Percentiles rank a stretch among this genome's conserved stretches.
These are phyloP conservation scores for Trichophyton rubrum DNA, from an alignment of 2,329 filamentous ascomycete species.

Conservation along the genomic window DNA sequence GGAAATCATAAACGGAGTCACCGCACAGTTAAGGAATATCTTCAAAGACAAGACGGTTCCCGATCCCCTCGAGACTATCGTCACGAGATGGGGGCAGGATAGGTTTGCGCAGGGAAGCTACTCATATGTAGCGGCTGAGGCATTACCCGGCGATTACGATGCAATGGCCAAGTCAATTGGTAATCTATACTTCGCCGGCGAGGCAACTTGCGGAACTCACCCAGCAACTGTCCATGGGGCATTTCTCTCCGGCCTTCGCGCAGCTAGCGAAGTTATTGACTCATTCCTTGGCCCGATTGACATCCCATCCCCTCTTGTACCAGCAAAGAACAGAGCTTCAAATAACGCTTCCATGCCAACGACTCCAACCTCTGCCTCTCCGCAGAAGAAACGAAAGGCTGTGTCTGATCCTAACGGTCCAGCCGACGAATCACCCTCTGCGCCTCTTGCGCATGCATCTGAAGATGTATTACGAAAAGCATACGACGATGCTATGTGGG, in stretches of 20 bases:
- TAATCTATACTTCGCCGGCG: slow-evolving; percentile 87
- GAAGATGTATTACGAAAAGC: slow-evolving; percentile 30
- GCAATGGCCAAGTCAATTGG: slow-evolving; percentile 73
- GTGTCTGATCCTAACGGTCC: not conserved
- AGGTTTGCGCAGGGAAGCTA: slow-evolving; percentile 89
- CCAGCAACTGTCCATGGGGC: slow-evolving; percentile 95
- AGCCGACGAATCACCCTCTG: not conserved
- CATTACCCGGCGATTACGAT: slow-evolving; percentile 81
- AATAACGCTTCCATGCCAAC: slow-evolving; percentile 18
- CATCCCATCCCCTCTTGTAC: slow-evolving; percentile 62
- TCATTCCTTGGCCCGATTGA: slow-evolving; percentile 69
- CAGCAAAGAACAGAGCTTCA: slow-evolving; percentile 41
- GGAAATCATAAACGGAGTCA: slow-evolving; percentile 67
- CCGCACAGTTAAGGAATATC: slow-evolving; percentile 60
- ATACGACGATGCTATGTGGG: slow-evolving; percentile 47
- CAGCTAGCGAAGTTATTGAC: slow-evolving; percentile 74
- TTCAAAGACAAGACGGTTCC: slow-evolving; percentile 57
- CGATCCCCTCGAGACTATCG: slow-evolving; percentile 67
- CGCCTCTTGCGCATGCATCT: not conserved
- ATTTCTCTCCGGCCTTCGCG: slow-evolving; percentile 83
- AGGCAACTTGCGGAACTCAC: slow-evolving; percentile 90
- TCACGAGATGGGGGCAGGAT: slow-evolving; percentile 87
- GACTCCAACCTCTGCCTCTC: slow-evolving; percentile 15
- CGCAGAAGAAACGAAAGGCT: slow-evolving; percentile 19
- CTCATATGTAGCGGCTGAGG: slow-evolving; percentile 76